These are phyloP conservation scores for Eutypa lata DNA, from an alignment of 2,329 filamentous ascomycete genomes.

Conservation along the genomic window DNA sequence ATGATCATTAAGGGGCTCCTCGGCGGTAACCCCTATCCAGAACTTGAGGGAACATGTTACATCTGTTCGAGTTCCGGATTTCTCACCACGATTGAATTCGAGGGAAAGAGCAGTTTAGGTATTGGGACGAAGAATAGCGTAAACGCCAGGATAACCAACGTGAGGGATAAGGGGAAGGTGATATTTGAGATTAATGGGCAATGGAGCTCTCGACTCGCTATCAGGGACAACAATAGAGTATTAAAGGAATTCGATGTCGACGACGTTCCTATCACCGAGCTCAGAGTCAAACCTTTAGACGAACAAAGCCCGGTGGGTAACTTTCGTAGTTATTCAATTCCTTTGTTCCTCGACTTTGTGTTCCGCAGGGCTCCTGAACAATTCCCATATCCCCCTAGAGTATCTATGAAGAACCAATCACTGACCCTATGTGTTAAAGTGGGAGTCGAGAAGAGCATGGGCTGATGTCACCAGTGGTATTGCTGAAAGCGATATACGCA, in stretches of 20 bases:
- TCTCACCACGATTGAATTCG: slow-evolving; percentile 21
- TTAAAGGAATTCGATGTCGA: slow-evolving; percentile 18
- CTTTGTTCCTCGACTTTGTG: no score
- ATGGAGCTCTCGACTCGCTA: slow-evolving; percentile 21
- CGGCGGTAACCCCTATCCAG: slow-evolving; percentile 18
- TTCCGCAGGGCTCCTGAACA: no score
- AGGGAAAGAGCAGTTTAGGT: slow-evolving; percentile 12
- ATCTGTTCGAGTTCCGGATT: slow-evolving; percentile 25
- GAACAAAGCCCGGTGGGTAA: slow-evolving; percentile 20
- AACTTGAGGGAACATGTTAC: slow-evolving; percentile 24
- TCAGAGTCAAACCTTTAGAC: slow-evolving; percentile 3
- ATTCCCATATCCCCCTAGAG: no score
- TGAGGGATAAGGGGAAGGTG: slow-evolving; percentile 7
- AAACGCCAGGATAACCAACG: slow-evolving; percentile 17
- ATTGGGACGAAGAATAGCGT: slow-evolving; percentile 17
- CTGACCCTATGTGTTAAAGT: no score
- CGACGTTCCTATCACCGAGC: slow-evolving; percentile 10
- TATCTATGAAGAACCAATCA: no score
- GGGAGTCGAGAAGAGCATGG: slow-evolving; percentile 24
- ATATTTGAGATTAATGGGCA: slow-evolving; percentile 28
- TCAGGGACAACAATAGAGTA: slow-evolving; percentile 13
- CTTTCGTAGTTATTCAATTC: no score
- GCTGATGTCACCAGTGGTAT: slow-evolving; percentile 14
- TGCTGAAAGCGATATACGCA: slow-evolving; percentile 11
- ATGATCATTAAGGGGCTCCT: slow-evolving; percentile 20